Evolutionary conservation across 2,329 filamentous ascomycete species (phyloP).

Genomic region (Cladosporium phlei): DNA sequence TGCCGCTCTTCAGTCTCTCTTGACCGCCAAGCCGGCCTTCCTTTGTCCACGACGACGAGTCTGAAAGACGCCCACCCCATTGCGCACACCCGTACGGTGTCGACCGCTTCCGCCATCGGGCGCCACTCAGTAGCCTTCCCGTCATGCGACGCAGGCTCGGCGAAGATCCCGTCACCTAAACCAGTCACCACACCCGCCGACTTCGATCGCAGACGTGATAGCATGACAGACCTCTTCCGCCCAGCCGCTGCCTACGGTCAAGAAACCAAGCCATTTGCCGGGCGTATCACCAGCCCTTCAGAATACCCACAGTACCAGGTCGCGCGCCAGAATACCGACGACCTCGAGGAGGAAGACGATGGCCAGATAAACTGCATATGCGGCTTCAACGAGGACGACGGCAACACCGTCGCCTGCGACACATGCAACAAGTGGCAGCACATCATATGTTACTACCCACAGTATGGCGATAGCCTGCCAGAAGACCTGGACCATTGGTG

Average conservation of each 20-base stretch:
- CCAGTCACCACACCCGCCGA: slow-evolving; percentile 20
- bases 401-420: slow-evolving; percentile 95
- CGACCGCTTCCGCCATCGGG: slow-evolving; percentile 12
- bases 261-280: slow-evolving; percentile 17
- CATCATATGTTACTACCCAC: slow-evolving; percentile 91
- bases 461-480: slow-evolving; percentile 59
- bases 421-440: slow-evolving; percentile 97
- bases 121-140: slow-evolving; percentile 18
- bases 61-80: neutral
- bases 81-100: slow-evolving; percentile 10
- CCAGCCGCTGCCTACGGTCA: slow-evolving; percentile 31
- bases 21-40: slow-evolving; percentile 11
- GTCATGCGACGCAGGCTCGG: slow-evolving; percentile 34
- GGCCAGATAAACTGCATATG: slow-evolving; percentile 99
- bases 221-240: slow-evolving; percentile 35
- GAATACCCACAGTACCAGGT: slow-evolving; percentile 1
- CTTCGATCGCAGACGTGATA: slow-evolving; percentile 29
- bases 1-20: neutral
- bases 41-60: slow-evolving; percentile 8
- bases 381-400: slow-evolving; percentile 88
- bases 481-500: slow-evolving; percentile 69
- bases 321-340: slow-evolving; percentile 2
- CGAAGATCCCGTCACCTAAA: slow-evolving; percentile 28
- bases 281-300: slow-evolving; percentile 5
- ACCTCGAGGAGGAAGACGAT: slow-evolving; percentile 56